Percentiles rank a stretch among this genome's conserved stretches.
phyloP scores from a whole-genome alignment of 805 yeast genomes.

The Starmera dryadoides region DNA sequence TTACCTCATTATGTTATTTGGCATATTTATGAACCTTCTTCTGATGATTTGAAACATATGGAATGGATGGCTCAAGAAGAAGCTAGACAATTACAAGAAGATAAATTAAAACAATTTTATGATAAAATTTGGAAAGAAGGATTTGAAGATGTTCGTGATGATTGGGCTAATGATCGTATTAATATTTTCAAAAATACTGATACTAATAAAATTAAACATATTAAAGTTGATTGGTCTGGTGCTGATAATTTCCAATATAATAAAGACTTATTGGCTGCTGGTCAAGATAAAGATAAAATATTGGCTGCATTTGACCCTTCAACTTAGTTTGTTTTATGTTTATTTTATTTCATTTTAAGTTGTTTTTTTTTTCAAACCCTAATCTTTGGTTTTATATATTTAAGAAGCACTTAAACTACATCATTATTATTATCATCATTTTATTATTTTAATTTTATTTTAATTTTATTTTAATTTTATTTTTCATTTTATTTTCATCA shows the following conservation, averaged over 20 bases:
- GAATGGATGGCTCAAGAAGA: constrained; percentile 89
- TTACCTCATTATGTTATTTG: constrained; percentile 93
- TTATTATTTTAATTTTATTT: no score
- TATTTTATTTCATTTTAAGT: no score
- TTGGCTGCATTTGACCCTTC: constrained; percentile 23
- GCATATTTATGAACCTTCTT: constrained; percentile 95
- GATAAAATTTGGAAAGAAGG: constrained; percentile 72
- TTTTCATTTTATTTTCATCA: no score
- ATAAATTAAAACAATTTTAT: constrained; percentile 55
- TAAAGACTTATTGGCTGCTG: constrained; percentile 7
- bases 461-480: no score
- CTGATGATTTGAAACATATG: constrained; percentile 84
- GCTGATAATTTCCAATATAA: constrained; percentile 30
- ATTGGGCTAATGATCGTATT: constrained; percentile 69
- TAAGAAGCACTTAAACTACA: neutral
- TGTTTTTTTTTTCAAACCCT: neutral
- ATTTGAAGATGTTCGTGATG: constrained; percentile 65
- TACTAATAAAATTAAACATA: constrained; percentile 36
- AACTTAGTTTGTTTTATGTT: neutral
- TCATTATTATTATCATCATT: no score
- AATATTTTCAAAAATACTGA: constrained; percentile 77
- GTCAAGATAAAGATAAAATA: constrained; percentile 19
- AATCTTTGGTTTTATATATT: neutral
- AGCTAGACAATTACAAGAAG: constrained; percentile 55
- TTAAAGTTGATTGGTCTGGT: constrained; percentile 68